Evolutionary conservation across 306 rosid genomes (phyloP).

Genomic region (Sicyos edulis): DNA sequence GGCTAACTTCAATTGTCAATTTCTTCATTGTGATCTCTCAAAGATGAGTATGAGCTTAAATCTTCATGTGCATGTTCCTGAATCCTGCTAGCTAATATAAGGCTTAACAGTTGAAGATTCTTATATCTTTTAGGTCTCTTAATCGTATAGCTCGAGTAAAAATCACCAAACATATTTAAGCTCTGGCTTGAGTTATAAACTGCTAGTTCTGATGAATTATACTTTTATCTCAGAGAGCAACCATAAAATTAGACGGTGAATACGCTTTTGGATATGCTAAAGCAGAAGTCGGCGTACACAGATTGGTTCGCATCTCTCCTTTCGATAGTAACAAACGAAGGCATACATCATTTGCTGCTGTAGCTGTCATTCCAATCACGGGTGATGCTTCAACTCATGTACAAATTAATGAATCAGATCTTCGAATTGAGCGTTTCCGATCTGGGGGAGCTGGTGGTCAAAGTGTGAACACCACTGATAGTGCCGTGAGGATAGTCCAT

Average conservation of each 20-base stretch:
- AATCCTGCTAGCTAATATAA: background rate
- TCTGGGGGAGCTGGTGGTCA: conserved; percentile 97
- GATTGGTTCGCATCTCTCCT: conserved; percentile 91
- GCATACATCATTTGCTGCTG: conserved; percentile 97
- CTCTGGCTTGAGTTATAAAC: background rate
- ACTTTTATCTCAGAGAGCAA: conserved; percentile 67
- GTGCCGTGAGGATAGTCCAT: conserved; percentile 87
- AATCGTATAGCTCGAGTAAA: background rate
- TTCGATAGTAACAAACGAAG: conserved; percentile 88
- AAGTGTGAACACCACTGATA: conserved; percentile 84
- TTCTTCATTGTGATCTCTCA: background rate
- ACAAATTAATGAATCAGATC: conserved; percentile 87
- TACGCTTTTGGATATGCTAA: conserved; percentile 96
- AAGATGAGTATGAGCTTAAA: conserved; percentile 11
- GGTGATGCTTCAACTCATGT: conserved; percentile 63
- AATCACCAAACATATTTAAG: background rate
- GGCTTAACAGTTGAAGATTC: conserved; percentile 6
- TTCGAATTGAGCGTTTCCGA: conserved; percentile 83
- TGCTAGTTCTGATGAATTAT: background rate
- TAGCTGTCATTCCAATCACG: conserved; percentile 83
- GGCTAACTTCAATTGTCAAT: conserved; percentile 20
- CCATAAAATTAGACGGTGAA: conserved; percentile 88
- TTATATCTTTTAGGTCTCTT: background rate
- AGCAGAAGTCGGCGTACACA: conserved; percentile 95
- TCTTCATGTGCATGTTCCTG: background rate